Conservation (phyloP, 805 yeast species). For the Schwanniomyces occidentalis region DNA sequence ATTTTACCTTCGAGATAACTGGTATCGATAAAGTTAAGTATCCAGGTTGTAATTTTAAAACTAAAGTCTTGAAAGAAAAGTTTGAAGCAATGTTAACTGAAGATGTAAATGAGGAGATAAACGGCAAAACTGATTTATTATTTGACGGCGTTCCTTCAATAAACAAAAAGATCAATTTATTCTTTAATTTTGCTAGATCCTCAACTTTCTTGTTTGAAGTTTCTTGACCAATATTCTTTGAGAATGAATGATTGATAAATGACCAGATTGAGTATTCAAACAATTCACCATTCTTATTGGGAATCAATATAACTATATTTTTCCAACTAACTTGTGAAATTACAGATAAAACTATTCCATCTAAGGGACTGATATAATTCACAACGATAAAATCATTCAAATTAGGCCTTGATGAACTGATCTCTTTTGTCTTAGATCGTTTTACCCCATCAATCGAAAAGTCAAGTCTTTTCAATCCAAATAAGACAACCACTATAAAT, state of each 20-base stretch:
- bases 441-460: constrained; percentile 52
- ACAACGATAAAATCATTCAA: constrained; percentile 52
- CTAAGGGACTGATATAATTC: constrained; percentile 62
- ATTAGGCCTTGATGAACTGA: constrained; percentile 33
- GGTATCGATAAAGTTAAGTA: constrained; percentile 40
- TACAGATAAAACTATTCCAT: constrained; percentile 41
- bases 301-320: constrained; percentile 36
- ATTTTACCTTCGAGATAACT: constrained; percentile 15
- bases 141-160: constrained; percentile 87
- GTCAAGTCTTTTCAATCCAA: constrained; percentile 39
- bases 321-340: constrained; percentile 25
- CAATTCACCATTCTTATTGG: constrained; percentile 35
- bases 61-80: constrained; percentile 33
- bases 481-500: constrained; percentile 21
- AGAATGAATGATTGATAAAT: constrained; percentile 26
- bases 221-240: constrained; percentile 1
- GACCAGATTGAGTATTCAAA: constrained; percentile 24
- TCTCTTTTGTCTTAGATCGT: constrained; percentile 36
- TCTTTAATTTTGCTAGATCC: constrained; percentile 25
- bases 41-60: constrained; percentile 39
- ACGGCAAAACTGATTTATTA: constrained; percentile 71
- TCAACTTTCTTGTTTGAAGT: constrained; percentile 12
- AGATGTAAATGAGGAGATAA: constrained; percentile 30
- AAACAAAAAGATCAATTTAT: constrained; percentile 54
- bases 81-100: constrained; percentile 4